phyloP scores from a whole-genome alignment of 2,329 filamentous ascomycete genomes.

The Botrytis cinerea region DNA sequence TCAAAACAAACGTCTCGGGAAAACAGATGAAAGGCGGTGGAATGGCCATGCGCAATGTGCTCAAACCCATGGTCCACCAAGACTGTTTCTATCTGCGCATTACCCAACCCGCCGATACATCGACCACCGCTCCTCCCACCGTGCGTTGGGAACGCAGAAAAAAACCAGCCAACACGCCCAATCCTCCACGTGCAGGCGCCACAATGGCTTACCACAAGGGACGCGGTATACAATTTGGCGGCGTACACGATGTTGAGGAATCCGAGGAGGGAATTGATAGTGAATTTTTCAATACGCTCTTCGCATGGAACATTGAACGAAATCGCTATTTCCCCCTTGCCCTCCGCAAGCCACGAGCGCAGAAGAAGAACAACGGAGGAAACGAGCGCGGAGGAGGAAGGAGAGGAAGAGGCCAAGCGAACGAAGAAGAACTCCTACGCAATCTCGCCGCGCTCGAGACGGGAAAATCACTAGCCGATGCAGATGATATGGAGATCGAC shows the following conservation, averaged over 20 bases:
- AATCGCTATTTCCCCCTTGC: constrained; percentile 90
- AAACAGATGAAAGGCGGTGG: constrained; percentile 63
- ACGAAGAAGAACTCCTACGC: constrained; percentile 85
- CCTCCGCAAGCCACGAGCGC: constrained; percentile 71
- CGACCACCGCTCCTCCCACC: constrained; percentile 64
- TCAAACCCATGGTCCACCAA: constrained; percentile 88
- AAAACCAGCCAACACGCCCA: constrained; percentile 85
- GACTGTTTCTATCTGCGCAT: constrained; percentile 93
- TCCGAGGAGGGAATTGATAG: constrained; percentile 95
- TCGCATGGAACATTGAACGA: constrained; percentile 91
- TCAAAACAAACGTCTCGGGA: constrained; percentile 68
- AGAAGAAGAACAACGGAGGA: constrained; percentile 60
- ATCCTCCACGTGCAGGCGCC: constrained; percentile 78
- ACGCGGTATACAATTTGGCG: constrained; percentile 88
- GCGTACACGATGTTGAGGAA: constrained; percentile 89
- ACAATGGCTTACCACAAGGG: constrained; percentile 96
- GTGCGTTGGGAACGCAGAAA: constrained; percentile 93
- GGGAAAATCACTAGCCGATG: constrained; percentile 62
- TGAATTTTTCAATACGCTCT: constrained; percentile 92
- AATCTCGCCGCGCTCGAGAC: constrained; percentile 85
- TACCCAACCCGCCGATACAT: constrained; percentile 69
- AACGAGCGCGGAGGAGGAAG: constrained; percentile 58
- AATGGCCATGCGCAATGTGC: constrained; percentile 66
- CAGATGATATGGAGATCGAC: constrained; percentile 52
- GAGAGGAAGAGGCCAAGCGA: constrained; percentile 78